Conservation (phyloP, 768 basidiomycete genomes). For the Rhodocollybia butyracea region DNA sequence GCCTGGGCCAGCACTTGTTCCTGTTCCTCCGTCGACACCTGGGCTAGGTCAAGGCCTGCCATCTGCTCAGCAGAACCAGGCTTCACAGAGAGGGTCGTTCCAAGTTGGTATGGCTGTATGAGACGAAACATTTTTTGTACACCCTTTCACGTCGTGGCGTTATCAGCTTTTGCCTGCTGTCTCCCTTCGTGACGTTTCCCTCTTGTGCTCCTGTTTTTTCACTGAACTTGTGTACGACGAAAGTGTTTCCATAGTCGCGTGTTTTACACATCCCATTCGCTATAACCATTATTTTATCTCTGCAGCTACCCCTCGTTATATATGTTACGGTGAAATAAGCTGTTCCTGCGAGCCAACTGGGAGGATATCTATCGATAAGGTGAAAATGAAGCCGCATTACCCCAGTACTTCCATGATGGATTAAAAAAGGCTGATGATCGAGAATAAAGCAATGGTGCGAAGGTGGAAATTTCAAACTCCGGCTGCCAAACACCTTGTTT, state of each 20-base stretch:
- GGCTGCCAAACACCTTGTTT: too few species aligned
- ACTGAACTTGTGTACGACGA: slow-evolving; percentile 1
- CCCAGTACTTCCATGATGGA: not conserved
- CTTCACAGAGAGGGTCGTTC: slow-evolving; percentile 6
- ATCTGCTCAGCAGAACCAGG: slow-evolving; percentile 12
- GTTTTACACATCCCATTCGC: not conserved
- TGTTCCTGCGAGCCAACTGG: too few species aligned
- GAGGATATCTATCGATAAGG: too few species aligned
- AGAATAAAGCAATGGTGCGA: too few species aligned
- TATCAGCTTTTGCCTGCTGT: too few species aligned
- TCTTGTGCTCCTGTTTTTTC: not conserved
- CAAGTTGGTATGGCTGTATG: slow-evolving; percentile 6
- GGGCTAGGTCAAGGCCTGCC: slow-evolving; percentile 39
- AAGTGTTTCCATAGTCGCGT: not conserved
- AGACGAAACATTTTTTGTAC: not conserved
- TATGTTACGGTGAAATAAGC: not conserved
- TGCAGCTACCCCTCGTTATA: not conserved
- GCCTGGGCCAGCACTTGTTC: slow-evolving; percentile 44
- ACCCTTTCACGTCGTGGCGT: not conserved
- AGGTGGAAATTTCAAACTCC: not conserved
- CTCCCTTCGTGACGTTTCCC: too few species aligned
- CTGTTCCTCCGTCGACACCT: slow-evolving; percentile 33
- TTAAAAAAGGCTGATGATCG: slow-evolving; percentile 3
- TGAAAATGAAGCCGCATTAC: too few species aligned
- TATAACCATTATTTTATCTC: not conserved